Base-by-base conservation (phyloP, 805 yeast genomes). In the Wickerhamomyces bovis region DNA sequence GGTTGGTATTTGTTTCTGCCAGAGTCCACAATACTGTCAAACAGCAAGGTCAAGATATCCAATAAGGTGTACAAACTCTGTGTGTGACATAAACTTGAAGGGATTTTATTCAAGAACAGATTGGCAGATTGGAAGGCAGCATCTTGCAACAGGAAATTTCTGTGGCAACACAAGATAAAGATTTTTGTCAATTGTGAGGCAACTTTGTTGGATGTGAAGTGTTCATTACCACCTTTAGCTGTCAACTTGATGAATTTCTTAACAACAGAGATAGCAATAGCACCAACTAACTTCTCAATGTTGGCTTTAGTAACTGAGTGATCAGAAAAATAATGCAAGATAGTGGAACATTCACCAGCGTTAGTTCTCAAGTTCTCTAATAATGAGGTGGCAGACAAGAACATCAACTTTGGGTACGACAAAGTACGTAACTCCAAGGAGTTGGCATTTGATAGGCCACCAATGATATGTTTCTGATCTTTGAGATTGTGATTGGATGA, bases 1-100 rank as follows among this genome's bases (percentile, higher is more conserved):
- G 98, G 98, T 48, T 85, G 88, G 62, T 88, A 92, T 63, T 80
- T 88, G 61, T 85, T 85, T 18, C 82, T 77, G 52, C 86, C 95
- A 7, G 90, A 89, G 63, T 90, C 97, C 38, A 83, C 70, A 38
- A 88, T 77, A 67, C 95, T 83, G 50, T 85, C 83, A 65, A 86
- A 88, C 43, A 92, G 66, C 38, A 89, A 69, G 1, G 86, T 78
- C 58, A 95, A 70, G 47, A 92, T 72, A 62, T 95, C 99, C 50
- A 94, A 72, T 48, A 92, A 66, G 0, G 96, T 77, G 63, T 78
- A 94, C 50, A 90, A 72, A 53, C 94, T 79, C 40, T 70, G 71
- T 39, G 77, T 81, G 52, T 85, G 85, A 60, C 96, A 88, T 41
- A 94, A 72, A 1, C 92, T 71, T 0, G 95, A 81, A 0, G 98